Base-by-base conservation (phyloP, 2,329 filamentous ascomycete species). In the Xylariaceae sp. region DNA sequence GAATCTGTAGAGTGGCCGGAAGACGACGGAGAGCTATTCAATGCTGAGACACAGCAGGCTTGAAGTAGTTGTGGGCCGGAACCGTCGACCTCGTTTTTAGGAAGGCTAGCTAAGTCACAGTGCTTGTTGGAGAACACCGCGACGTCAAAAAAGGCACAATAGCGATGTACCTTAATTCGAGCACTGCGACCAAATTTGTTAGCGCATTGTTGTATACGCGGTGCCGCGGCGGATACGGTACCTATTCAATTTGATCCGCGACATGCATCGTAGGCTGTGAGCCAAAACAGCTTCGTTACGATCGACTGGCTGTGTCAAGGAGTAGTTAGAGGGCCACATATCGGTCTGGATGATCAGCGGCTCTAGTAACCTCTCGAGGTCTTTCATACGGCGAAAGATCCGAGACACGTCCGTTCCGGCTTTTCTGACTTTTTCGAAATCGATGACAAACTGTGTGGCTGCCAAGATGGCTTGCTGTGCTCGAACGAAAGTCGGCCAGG, bases 211-310 rank as follows among this genome's bases (percentile, higher is more conserved):
- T n/a, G 13, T 7, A 29, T 18, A 10, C 10, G 18, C 22, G 16
- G 41, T 2, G 40, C 12, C 13, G 7, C 13, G 22, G 21, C 10
- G 29, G 30, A 21, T 49, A 1, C 49, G 62, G 44, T 61, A 72
- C 74, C 74, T 78, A 61, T 79, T 78, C 16, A 79, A 57, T 58
- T 79, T 80, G 52, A 79, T 78, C 12, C 71, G 70, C 9, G 76
- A 71, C 66, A 79, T 78, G 29, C 70, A 72, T 43, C 74, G 69
- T 15, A 80, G 63, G 1, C 76, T 70, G 44, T 74, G 71, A 2
- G 72, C 70, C 5, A 79, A 66, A 1, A 73, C 68, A 5, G 67
- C 65, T 56, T 80, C 77, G 0, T 64, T 65, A 10, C 63, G 64
- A 49, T 73, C 70, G 7, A 74, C 65, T 1, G 68, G 67, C 13